phyloP scores from a whole-genome alignment of 768 basidiomycete genomes.

The Collybia nuda region DNA sequence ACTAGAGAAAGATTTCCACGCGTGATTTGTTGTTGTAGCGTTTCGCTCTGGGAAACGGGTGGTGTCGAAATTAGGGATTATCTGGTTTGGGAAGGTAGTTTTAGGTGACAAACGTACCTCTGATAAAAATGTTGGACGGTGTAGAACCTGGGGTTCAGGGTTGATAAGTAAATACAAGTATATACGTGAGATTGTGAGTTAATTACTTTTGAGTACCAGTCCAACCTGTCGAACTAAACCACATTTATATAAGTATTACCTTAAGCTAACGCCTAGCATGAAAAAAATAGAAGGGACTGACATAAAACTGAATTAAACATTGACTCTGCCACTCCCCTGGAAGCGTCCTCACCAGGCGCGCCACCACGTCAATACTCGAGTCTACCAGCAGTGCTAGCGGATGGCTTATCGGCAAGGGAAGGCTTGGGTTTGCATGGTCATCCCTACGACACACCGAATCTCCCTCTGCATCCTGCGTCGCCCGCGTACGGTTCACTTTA shows the following conservation, averaged over 20 bases:
- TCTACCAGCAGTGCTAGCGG: constrained; percentile 20
- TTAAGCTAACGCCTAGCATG: neutral
- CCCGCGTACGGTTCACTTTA: constrained; percentile 15
- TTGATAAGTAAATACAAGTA: constrained; percentile 1
- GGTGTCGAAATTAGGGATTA: too few species aligned
- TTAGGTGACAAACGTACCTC: too few species aligned
- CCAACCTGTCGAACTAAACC: too few species aligned
- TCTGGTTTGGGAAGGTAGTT: neutral
- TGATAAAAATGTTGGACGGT: constrained; percentile 19
- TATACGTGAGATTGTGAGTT: too few species aligned
- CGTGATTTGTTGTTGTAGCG: too few species aligned
- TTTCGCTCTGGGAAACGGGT: too few species aligned
- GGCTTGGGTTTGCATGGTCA: neutral
- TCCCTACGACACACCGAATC: constrained; percentile 3
- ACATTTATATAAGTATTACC: too few species aligned
- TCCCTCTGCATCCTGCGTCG: constrained; percentile 13
- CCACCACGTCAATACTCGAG: constrained; percentile 15
- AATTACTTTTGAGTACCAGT: too few species aligned
- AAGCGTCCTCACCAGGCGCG: constrained; percentile 13
- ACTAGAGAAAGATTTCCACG: too few species aligned
- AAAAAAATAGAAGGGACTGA: neutral
- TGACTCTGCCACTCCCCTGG: constrained; percentile 13
- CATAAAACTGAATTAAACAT: constrained; percentile 20
- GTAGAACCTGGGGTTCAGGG: constrained; percentile 17
- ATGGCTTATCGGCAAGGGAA: constrained; percentile 14